Evolutionary conservation across 148 eudicot genomes (phyloP), one percentile per base, ranked within the genome.

Genomic region (Rhododendron mucronatum): DNA sequence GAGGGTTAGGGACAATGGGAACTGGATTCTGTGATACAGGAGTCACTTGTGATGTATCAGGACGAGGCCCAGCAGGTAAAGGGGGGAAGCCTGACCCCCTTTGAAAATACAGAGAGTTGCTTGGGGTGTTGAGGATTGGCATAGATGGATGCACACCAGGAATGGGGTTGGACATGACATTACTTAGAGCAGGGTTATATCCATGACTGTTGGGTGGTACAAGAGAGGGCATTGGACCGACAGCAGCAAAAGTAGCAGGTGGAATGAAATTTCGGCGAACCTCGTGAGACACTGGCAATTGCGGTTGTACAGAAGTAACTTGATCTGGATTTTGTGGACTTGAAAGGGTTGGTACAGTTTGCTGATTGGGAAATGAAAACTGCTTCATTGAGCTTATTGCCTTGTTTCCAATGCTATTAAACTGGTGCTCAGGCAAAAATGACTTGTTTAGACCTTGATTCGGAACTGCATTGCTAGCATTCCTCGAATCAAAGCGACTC

Each of bases 191-290:
- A 83, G 91, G 83, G 16, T 88, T 69, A 85, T 94, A 95, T 61
- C 95, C 96, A 86, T 88, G 93, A 89, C 78, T 86, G 69, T 81
- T 28, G 69, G 91, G 89, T 85, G 88, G 93, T 26, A 81, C 86
- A 47, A 77, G 87, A 8, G 89, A 82, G 78, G 90, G 88, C 47
- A 80, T 35, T 15, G 91, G 85, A 57, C 73, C 84, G 53, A 84
- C 59, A 84, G 85, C 8, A 59, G 73, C 73, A 82, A 82, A 14
- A 15, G 75, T 7, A 82, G 84, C 74, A 88, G 90, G 85, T 71
- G 92, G 87, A 48, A 80, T 82, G 71, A 89, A 69, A 90, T 87
- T 91, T 69, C 67, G 94, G 39, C 89, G 86, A 81, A 79, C 59
- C 26, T 89, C 91, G 57, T 86, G 93, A 88, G 90, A 83, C 59